phyloP scores from a whole-genome alignment of 352 stramenopile species.

The Globisporangium heterothallicum region DNA sequence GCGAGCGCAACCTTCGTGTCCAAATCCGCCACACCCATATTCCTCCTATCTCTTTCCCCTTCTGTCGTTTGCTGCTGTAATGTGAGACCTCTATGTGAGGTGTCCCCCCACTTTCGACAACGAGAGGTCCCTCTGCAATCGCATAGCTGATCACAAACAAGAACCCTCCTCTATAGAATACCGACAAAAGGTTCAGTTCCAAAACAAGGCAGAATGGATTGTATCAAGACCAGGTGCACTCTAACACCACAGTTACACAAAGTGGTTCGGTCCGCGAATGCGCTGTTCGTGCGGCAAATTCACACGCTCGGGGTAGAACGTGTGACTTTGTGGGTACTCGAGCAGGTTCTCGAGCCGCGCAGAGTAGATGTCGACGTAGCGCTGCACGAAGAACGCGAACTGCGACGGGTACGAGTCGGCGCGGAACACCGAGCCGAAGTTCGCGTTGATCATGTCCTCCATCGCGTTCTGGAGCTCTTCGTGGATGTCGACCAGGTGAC shows the following conservation, averaged over 20 bases:
- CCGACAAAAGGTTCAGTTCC: too few relatives aligned
- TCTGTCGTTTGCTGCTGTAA: too few relatives aligned
- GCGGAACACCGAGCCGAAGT: constrained; percentile 87
- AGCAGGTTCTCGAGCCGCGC: constrained; percentile 79
- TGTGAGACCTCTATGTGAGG: too few relatives aligned
- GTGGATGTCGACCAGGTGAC: constrained; percentile 54
- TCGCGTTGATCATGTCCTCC: constrained; percentile 78
- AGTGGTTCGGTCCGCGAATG: not conserved
- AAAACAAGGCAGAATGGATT: not conserved
- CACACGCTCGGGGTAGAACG: constrained; percentile 79
- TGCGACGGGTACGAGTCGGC: constrained; percentile 79
- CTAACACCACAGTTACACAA: constrained; percentile 2
- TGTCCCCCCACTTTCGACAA: too few relatives aligned
- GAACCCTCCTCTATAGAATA: not conserved
- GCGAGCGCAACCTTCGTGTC: constrained; percentile 38
- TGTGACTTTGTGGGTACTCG: constrained; percentile 76
- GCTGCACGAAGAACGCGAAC: constrained; percentile 82
- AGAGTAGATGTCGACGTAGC: constrained; percentile 88
- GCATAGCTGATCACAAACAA: not conserved
- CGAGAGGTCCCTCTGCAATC: not conserved
- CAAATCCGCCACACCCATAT: constrained; percentile 35
- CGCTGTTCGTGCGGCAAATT: constrained; percentile 50
- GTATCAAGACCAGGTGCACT: not conserved
- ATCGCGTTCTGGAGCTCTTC: constrained; percentile 60
- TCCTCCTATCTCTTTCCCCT: too few relatives aligned